Evolutionary conservation across 2,329 filamentous ascomycete genomes (phyloP).

Genomic region (Talaromyces sp.): DNA sequence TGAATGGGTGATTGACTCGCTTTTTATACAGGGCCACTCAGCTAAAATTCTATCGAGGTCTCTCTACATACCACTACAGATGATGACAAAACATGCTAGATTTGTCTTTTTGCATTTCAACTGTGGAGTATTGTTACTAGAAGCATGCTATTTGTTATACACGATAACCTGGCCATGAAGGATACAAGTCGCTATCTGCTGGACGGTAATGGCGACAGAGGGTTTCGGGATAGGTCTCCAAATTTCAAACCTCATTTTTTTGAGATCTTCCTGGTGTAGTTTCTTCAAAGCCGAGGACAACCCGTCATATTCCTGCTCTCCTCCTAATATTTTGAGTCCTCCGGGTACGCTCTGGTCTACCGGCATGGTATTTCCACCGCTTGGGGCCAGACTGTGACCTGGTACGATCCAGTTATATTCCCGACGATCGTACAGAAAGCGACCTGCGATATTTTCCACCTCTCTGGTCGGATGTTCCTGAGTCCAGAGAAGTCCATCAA

Average conservation of each 20-base stretch:
- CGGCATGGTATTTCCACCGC: neutral
- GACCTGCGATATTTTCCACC: constrained; percentile 2
- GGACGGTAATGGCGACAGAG: too few relatives aligned
- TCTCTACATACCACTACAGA: too few relatives aligned
- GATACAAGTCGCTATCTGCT: constrained; percentile 2
- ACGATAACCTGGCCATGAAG: neutral
- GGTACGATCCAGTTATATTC: constrained; percentile 1
- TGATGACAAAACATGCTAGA: too few relatives aligned
- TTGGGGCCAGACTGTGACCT: neutral
- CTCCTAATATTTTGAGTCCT: neutral
- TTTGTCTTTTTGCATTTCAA: too few relatives aligned
- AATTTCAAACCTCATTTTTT: neutral
- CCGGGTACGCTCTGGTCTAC: neutral
- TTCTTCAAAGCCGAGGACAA: neutral
- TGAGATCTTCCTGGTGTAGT: neutral
- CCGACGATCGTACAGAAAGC: neutral
- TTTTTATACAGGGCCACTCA: too few relatives aligned
- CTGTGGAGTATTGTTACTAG: too few relatives aligned
- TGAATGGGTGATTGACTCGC: too few relatives aligned
- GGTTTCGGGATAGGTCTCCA: too few relatives aligned
- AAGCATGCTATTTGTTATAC: too few relatives aligned
- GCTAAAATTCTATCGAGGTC: too few relatives aligned
- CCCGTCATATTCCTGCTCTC: neutral
- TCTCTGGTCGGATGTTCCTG: neutral
- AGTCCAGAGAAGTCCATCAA: constrained; percentile 4